Evolutionary conservation across 495 filamentous ascomycete genomes (phyloP).

Genomic region (Cercophora sp.): DNA sequence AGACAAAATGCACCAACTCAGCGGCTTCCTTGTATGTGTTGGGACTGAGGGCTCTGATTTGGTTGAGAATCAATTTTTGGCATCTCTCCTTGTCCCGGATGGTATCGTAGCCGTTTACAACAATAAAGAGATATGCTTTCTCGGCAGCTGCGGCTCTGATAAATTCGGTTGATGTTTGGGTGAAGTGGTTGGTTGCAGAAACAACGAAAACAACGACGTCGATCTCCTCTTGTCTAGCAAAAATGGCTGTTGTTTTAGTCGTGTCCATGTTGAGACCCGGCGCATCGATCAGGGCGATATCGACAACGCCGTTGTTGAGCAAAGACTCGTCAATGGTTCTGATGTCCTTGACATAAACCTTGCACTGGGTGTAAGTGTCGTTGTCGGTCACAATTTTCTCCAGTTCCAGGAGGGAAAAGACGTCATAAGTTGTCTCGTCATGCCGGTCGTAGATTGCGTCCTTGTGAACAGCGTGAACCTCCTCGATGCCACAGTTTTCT

Average conservation of each 20-base stretch:
- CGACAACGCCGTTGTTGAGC: slow-evolving; percentile 94
- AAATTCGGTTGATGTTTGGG: slow-evolving; percentile 91
- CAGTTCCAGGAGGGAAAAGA: slow-evolving; percentile 68
- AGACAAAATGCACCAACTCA: slow-evolving; percentile 96
- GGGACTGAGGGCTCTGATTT: slow-evolving; percentile 79
- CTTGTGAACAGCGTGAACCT: slow-evolving; percentile 91
- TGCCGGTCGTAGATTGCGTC: slow-evolving; percentile 76
- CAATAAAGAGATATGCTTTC: slow-evolving; percentile 98
- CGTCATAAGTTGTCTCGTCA: slow-evolving; percentile 90
- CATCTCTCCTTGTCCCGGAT: slow-evolving; percentile 81
- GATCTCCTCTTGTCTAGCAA: slow-evolving; percentile 95
- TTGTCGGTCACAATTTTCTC: slow-evolving; percentile 90
- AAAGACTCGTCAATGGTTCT: slow-evolving; percentile 88
- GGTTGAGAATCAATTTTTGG: slow-evolving; percentile 86
- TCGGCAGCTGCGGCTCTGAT: slow-evolving; percentile 92
- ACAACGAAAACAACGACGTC: slow-evolving; percentile 99
- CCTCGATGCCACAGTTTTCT: slow-evolving; percentile 85
- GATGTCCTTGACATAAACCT: slow-evolving; percentile 92
- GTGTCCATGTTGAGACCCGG: slow-evolving; percentile 94
- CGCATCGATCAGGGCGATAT: slow-evolving; percentile 96
- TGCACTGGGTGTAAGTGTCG: slow-evolving; percentile 84
- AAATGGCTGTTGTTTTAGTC: slow-evolving; percentile 92
- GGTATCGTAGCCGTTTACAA: slow-evolving; percentile 94
- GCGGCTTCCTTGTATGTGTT: slow-evolving; percentile 87
- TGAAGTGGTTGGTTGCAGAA: slow-evolving; percentile 96